A percentile compares a stretch with the other conserved stretches of the same genome.
These are phyloP conservation scores for Alternaria ventricosa DNA, from an alignment of 2,329 filamentous ascomycete genomes.

Conservation along the genomic window DNA sequence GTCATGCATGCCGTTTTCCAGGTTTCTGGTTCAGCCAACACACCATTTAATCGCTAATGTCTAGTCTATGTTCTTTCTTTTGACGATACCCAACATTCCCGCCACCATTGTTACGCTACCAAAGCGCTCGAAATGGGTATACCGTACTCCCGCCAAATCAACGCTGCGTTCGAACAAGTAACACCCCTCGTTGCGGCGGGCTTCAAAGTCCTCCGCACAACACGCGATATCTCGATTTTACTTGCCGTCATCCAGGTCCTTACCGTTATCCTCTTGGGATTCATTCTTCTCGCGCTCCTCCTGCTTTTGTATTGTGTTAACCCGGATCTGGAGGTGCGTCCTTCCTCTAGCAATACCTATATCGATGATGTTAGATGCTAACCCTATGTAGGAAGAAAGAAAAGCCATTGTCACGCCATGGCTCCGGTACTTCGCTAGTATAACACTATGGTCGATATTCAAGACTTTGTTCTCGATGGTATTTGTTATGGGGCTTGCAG, in stretches of 20 bases:
- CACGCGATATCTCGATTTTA: slow-evolving; percentile 58
- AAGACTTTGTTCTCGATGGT: slow-evolving; percentile 13
- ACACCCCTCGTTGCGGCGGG: slow-evolving; percentile 59
- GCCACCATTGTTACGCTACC: not conserved
- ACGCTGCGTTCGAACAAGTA: slow-evolving; percentile 60
- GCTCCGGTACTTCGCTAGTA: slow-evolving; percentile 41
- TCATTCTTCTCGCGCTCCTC: slow-evolving; percentile 50
- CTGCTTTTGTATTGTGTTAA: slow-evolving; percentile 55
- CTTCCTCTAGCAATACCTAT: not conserved
- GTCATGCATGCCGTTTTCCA: not conserved
- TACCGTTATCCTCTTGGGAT: slow-evolving; percentile 50
- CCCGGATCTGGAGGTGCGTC: slow-evolving; percentile 53
- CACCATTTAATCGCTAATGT: not conserved
- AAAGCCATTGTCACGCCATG: slow-evolving; percentile 52
- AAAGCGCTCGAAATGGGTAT: slow-evolving; percentile 53
- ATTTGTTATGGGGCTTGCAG: slow-evolving; percentile 2
- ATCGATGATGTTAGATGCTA: not conserved
- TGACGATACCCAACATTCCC: not conserved
- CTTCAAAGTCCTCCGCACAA: slow-evolving; percentile 58
- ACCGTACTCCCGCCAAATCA: slow-evolving; percentile 60
- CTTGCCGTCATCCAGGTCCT: slow-evolving; percentile 57
- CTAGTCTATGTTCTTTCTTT: not conserved
- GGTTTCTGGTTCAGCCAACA: not conserved
- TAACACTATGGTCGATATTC: slow-evolving; percentile 26
- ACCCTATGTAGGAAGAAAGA: slow-evolving; percentile 43